Percentiles rank a stretch among this genome's conserved stretches.
Conservation (phyloP, 257 asterid species). For the Cordia subcordata region DNA sequence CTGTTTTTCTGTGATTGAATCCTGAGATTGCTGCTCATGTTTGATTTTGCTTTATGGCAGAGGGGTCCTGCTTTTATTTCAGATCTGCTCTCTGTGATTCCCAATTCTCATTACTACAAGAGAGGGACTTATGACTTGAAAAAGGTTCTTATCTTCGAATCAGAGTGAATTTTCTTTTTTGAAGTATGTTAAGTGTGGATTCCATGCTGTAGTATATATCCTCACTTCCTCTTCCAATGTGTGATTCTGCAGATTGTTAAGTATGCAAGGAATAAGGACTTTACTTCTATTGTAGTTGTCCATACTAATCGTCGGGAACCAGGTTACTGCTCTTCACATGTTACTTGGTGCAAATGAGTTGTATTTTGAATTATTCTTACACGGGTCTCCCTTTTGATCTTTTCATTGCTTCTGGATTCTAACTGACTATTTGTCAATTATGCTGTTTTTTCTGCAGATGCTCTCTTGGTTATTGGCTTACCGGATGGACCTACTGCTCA, state of each 20-base stretch:
- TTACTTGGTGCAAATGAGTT: not conserved
- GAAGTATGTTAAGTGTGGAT: no score
- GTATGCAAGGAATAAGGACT: constrained; percentile 71
- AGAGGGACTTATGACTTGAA: constrained; percentile 95
- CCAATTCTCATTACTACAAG: constrained; percentile 74
- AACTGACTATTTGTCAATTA: not conserved
- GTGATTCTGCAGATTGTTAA: constrained; percentile 56
- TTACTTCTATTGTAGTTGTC: constrained; percentile 80
- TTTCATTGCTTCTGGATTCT: not conserved
- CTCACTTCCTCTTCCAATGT: not conserved
- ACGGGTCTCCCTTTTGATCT: no score
- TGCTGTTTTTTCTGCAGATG: constrained; percentile 49
- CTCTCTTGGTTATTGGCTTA: constrained; percentile 61
- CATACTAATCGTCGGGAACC: constrained; percentile 96
- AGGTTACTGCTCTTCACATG: constrained; percentile 34
- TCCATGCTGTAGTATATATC: no score
- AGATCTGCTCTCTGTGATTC: constrained; percentile 71
- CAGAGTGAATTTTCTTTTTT: no score
- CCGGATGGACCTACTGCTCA: constrained; percentile 98
- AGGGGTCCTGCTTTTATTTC: constrained; percentile 87
- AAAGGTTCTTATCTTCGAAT: constrained; percentile 35
- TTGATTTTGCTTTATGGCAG: constrained; percentile 29
- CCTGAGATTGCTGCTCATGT: not conserved
- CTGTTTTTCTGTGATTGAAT: not conserved
- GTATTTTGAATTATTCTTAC: not conserved